Conservation (phyloP, 768 basidiomycete genomes). For the Tremella yokohamensis region DNA sequence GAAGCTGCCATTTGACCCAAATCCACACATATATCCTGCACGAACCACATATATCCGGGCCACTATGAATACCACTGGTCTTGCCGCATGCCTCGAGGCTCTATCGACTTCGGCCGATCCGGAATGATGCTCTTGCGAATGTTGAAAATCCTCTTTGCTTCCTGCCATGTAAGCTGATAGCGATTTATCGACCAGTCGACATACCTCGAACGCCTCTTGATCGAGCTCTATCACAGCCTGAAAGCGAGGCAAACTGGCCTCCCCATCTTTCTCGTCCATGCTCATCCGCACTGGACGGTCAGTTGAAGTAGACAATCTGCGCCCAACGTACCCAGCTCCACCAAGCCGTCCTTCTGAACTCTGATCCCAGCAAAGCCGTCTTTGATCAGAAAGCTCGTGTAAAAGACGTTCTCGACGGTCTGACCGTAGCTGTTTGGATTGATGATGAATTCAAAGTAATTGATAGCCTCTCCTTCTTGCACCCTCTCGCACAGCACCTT, state of each 20-base stretch:
- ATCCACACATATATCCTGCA: neutral
- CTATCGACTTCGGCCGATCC: slow-evolving; percentile 56
- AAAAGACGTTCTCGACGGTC: slow-evolving; percentile 94
- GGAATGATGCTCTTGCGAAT: slow-evolving; percentile 75
- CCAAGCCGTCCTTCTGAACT: slow-evolving; percentile 62
- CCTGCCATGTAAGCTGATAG: slow-evolving; percentile 54
- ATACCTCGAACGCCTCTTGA: slow-evolving; percentile 80
- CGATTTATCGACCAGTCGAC: slow-evolving; percentile 22
- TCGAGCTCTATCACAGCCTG: slow-evolving; percentile 92
- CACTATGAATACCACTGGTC: slow-evolving; percentile 30
- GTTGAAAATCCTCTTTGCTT: slow-evolving; percentile 79
- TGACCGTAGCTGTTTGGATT: slow-evolving; percentile 90
- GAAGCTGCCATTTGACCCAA: neutral
- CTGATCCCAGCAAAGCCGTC: slow-evolving; percentile 59
- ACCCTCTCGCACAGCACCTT: slow-evolving; percentile 56
- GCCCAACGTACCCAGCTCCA: slow-evolving; percentile 55
- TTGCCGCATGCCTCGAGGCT: neutral
- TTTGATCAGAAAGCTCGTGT: slow-evolving; percentile 84
- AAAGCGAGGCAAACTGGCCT: slow-evolving; percentile 68
- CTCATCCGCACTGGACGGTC: neutral
- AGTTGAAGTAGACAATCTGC: neutral
- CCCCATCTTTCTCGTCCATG: slow-evolving; percentile 50
- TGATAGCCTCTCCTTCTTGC: slow-evolving; percentile 55
- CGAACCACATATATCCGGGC: neutral
- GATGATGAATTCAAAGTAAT: slow-evolving; percentile 80